Base-by-base conservation (phyloP, 2,329 filamentous ascomycete species). In the Blastomyces gilchristii region DNA sequence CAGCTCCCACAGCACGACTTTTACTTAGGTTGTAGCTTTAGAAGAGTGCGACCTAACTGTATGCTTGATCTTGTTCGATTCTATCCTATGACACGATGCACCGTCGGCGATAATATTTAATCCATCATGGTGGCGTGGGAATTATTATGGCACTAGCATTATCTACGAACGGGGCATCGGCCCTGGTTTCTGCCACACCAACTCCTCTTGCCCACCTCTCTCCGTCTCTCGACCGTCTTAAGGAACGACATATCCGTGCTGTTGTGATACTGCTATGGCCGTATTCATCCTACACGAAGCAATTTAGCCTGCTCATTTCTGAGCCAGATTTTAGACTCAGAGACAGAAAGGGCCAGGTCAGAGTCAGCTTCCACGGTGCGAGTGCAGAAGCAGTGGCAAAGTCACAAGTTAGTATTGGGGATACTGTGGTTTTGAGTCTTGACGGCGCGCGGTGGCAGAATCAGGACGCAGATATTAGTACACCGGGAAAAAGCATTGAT, bases 231-330 rank as follows among this genome's bases (percentile, higher is more conserved):
- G 69, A 74, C 18, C 31, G 68, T 37, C 54, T 66, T n/a, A 59
- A 68, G 18, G 62, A 69, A 31, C 69, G 69, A 58, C 74, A 72
- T 39, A 69, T 96, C 41, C 82, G 84, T 63, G 91, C 89, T 49
- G 80, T 89, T 18, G 85, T 97, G 28, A 93, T 91, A 9, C 85
- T 97, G 45, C 86, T 90, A 63, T 97, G 93, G 92, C 93, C 93
- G 0, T 97, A 90, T 75, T 96, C 89, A 67, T 88, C 88, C 28
- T 85, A 90, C 34, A 88, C 83, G 39, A 84, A 83, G 61, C 86
- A 86, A 49, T 83, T 91, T 68, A 87, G 90, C 34, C 86, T 97
- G 60, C 83, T 95, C 25, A 83, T 97, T 43, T 89, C 89, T 56
- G 92, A 97, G 70, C 86, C 87, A 56, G 91, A 97, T 73, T 89